These are phyloP conservation scores for Alternaria burnsii DNA, from an alignment of 2,329 filamentous ascomycete genomes.

Conservation along the genomic window DNA sequence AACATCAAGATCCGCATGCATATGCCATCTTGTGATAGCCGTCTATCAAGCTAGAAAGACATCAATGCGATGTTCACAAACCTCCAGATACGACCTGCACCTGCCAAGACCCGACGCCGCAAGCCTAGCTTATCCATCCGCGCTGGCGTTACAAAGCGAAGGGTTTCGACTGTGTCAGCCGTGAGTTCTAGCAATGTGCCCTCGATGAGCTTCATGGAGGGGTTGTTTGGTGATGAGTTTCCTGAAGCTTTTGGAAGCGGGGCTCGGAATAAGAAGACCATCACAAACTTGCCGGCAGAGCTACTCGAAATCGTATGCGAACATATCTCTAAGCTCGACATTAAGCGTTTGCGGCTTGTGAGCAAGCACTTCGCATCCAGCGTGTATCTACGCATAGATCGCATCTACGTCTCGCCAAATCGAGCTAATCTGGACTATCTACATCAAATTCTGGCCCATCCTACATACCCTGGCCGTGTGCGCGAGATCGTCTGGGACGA, in stretches of 20 bases:
- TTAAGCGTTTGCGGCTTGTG: constrained; percentile 33
- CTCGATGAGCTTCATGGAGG: constrained; percentile 36
- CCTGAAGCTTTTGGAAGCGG: constrained; percentile 29
- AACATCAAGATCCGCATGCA: neutral
- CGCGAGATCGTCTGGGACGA: constrained; percentile 56
- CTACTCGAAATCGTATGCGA: constrained; percentile 27
- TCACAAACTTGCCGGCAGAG: constrained; percentile 33
- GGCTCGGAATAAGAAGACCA: constrained; percentile 25
- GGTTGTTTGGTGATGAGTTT: constrained; percentile 37
- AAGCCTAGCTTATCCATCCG: constrained; percentile 33
- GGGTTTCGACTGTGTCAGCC: constrained; percentile 25
- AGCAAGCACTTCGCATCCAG: constrained; percentile 24
- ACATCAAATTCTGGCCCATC: constrained; percentile 49
- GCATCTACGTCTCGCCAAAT: constrained; percentile 55
- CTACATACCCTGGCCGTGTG: constrained; percentile 41
- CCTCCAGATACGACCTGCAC: constrained; percentile 29
- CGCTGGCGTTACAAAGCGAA: constrained; percentile 33
- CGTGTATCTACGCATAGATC: constrained; percentile 41
- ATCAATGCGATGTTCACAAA: constrained; percentile 25
- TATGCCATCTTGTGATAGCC: neutral
- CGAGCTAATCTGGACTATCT: constrained; percentile 52
- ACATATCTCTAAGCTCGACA: constrained; percentile 26
- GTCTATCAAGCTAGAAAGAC: neutral
- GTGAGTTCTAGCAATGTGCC: constrained; percentile 30
- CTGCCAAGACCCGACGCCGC: constrained; percentile 31